These are phyloP conservation scores for Camelina hispida DNA, from an alignment of 345 rosid genomes.

Conservation along the genomic window DNA sequence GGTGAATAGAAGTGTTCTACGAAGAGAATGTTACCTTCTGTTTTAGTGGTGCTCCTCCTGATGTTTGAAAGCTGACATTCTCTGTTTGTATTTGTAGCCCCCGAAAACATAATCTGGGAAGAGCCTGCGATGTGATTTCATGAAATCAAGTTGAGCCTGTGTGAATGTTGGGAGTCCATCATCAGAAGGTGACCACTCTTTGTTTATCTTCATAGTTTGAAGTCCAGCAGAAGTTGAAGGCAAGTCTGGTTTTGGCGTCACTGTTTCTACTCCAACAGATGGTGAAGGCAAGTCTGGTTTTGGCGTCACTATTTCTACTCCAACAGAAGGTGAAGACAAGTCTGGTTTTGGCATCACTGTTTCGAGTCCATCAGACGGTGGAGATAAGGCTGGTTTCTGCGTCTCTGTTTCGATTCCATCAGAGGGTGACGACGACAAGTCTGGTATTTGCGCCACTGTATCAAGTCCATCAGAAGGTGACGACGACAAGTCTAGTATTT, in stretches of 20 bases:
- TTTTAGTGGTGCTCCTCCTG: background rate
- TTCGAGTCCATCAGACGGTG: slow-evolving; percentile 58
- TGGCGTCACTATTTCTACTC: background rate
- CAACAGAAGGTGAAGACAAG: slow-evolving; percentile 62
- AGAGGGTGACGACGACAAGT: slow-evolving; percentile 7
- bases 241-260: slow-evolving; percentile 40
- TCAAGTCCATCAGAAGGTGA: slow-evolving; percentile 15
- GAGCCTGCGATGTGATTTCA: slow-evolving; percentile 21
- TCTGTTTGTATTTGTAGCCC: slow-evolving; percentile 26
- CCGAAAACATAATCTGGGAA: slow-evolving; percentile 25
- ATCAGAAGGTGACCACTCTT: slow-evolving; percentile 69
- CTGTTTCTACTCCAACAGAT: slow-evolving; percentile 51
- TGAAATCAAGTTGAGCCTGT: slow-evolving; percentile 37
- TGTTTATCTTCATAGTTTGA: slow-evolving; percentile 2
- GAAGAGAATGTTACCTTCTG: slow-evolving; percentile 21
- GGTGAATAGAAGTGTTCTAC: background rate
- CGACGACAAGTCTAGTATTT: background rate
- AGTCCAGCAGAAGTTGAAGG: slow-evolving; percentile 62
- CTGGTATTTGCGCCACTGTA: background rate
- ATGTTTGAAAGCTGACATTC: slow-evolving; percentile 15
- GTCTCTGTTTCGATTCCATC: background rate
- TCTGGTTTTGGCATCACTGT: background rate
- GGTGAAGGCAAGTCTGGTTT: slow-evolving; percentile 51
- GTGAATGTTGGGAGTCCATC: slow-evolving; percentile 64
- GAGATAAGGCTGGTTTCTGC: slow-evolving; percentile 45